Percentiles rank a stretch among this genome's conserved stretches.
These are phyloP conservation scores for Scheffersomyces lignicola DNA, from an alignment of 1,139 yeast genomes.

Conservation along the genomic window DNA sequence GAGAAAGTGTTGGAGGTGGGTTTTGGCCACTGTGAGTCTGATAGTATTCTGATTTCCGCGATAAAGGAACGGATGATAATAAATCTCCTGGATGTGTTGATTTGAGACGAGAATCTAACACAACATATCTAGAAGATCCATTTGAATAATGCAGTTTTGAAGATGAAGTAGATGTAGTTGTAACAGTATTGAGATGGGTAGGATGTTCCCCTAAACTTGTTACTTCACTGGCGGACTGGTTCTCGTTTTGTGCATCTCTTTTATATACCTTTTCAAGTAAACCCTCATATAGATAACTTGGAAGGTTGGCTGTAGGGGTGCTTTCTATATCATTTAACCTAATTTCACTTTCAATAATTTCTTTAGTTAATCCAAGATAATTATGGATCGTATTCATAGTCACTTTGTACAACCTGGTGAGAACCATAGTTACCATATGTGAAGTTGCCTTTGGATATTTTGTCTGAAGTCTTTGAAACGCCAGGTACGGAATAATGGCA, in stretches of 20 bases:
- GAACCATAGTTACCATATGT: conserved; percentile 89
- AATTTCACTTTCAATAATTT: conserved; percentile 75
- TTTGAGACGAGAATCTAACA: conserved; percentile 57
- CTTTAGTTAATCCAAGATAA: conserved; percentile 82
- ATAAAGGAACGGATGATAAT: conserved; percentile 76
- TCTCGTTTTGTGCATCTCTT: neutral
- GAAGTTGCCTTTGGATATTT: conserved; percentile 90
- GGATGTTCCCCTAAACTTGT: neutral
- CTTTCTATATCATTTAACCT: conserved; percentile 50
- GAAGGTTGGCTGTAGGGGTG: conserved; percentile 41
- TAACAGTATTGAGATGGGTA: neutral
- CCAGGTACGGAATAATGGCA: conserved; percentile 85
- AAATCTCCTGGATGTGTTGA: conserved; percentile 80
- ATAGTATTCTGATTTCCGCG: conserved; percentile 31
- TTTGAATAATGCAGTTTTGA: conserved; percentile 6
- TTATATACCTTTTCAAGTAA: conserved; percentile 45
- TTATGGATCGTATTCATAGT: conserved; percentile 88
- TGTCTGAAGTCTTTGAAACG: conserved; percentile 70
- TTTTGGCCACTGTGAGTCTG: conserved; percentile 4
- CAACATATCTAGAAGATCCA: conserved; percentile 59
- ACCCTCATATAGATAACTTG: conserved; percentile 61
- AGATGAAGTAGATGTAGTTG: too few relatives aligned
- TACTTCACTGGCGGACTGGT: neutral
- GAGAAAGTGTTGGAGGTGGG: conserved; percentile 3
- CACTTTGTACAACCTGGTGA: conserved; percentile 83